Evolutionary conservation across 78 protist genomes (phyloP).

Genomic region (Chrysochromulina tobinii): DNA sequence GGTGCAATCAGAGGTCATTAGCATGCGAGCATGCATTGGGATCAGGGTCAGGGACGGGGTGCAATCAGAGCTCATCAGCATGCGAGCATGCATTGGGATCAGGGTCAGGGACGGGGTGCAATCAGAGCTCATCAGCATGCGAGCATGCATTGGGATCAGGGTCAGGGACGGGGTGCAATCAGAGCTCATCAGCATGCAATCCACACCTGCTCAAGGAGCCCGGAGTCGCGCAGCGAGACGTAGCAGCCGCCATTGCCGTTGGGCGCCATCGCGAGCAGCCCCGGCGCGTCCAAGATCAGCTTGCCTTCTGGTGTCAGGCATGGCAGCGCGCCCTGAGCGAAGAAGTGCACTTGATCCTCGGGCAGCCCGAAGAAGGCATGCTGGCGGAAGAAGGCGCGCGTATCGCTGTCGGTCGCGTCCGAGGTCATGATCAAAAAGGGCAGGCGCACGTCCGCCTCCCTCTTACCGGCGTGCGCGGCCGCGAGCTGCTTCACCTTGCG

Average conservation of each 20-base stretch:
- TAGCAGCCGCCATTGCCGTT: conserved; percentile 66
- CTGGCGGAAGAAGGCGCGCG: conserved; percentile 3
- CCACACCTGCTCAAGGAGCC: not conserved
- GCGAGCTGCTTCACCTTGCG: not conserved
- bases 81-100: no score
- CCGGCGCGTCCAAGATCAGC: not conserved
- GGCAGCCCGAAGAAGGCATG: conserved; percentile 34
- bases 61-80: no score
- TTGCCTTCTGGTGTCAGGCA: not conserved
- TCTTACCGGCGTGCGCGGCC: not conserved
- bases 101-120: no score
- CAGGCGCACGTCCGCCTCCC: not conserved
- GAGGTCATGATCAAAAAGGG: conserved; percentile 56
- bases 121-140: no score
- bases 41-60: no score
- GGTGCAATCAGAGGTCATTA: no score
- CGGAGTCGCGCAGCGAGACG: not conserved
- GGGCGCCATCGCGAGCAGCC: conserved; percentile 35
- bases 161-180: no score
- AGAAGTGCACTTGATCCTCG: conserved; percentile 6
- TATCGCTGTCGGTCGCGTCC: conserved; percentile 34
- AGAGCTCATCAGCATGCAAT: no score
- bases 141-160: no score
- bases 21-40: no score
- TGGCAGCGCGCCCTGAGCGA: conserved; percentile 43